Evolutionary conservation across 2,329 filamentous ascomycete species (phyloP), one percentile per base, ranked within the genome.

Genomic region (Ophiostoma angusticollis): DNA sequence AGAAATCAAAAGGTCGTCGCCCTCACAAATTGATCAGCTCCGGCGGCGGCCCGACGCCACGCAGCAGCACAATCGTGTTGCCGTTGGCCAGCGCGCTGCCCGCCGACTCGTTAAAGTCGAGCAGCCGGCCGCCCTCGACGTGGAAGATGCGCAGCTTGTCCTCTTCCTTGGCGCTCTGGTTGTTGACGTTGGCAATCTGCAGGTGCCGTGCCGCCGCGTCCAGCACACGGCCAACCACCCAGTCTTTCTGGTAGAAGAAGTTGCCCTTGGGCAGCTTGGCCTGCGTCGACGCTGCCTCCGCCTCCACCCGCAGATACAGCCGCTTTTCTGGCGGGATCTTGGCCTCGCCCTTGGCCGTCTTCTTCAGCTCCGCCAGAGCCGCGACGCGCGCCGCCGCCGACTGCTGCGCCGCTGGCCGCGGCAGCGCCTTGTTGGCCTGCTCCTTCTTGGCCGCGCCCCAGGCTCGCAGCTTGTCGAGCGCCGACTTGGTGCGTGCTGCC

Each of bases 251-350:
- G 56, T 82, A 93, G 57, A 78, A 93, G 58, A 89, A 86, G 44
- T 81, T 75, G 7, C 82, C 83, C 52, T 76, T 81, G 4, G 87
- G 86, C 31, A 83, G 77, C 58, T 93, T 93, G 6, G 82, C 76
- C 37, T 77, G 82, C 2, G 86, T 80, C 0, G 85, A 93, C 51
- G 84, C 83, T 9, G 84, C 83, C 52, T 87, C 85, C 0, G 89
- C 91, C 56, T 96, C 89, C 14, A 95, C 84, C 54, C 83, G 79
- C 1, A 98, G 54, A 54, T 96, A 96, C 2, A 98, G 62, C n/a
- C 91, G 67, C 63, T 93, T 93, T 47, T 94, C 85, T 0, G 67
- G 58, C 0, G 85, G 68, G 0, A 95, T 60, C 51, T 85, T 89
- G 9, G 77, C 76, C 47, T 96, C 89, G 1, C 93, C 93, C 62